phyloP scores from a whole-genome alignment of 225 moss, liverwort and hornwort genomes.

The Pseudisothecium myosuroides region DNA sequence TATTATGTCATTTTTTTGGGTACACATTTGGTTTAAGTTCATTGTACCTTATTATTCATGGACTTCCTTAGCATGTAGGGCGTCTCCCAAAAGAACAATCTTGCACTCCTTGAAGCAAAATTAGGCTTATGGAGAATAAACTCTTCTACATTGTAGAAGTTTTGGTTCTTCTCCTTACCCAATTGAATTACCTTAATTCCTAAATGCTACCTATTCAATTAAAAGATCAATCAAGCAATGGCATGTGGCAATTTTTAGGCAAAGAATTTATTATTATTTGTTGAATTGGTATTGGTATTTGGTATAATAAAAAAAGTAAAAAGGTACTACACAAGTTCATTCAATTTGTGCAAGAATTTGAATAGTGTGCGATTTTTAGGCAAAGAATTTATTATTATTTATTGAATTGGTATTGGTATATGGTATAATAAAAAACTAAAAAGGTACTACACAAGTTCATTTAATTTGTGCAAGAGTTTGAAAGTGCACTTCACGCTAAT shows the following conservation, averaged over 20 bases:
- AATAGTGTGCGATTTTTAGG: neutral
- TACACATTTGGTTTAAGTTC: too few species aligned
- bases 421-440: too few species aligned
- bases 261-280: neutral
- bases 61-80: neutral
- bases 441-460: neutral
- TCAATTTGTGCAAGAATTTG: neutral
- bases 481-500: neutral
- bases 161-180: fast-evolving
- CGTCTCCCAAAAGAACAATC: neutral
- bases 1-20: neutral
- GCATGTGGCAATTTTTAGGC: fast-evolving
- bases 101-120: neutral
- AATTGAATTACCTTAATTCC: too few species aligned
- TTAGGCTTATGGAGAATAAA: neutral
- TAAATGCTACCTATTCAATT: neutral
- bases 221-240: neutral
- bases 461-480: neutral
- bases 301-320: too few species aligned
- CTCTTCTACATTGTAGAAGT: neutral
- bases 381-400: neutral
- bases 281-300: neutral
- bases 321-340: neutral
- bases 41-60: too few species aligned
- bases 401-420: neutral